Evolutionary conservation across 805 yeast species (phyloP).

Genomic region (Kodamaea neixiangensis): DNA sequence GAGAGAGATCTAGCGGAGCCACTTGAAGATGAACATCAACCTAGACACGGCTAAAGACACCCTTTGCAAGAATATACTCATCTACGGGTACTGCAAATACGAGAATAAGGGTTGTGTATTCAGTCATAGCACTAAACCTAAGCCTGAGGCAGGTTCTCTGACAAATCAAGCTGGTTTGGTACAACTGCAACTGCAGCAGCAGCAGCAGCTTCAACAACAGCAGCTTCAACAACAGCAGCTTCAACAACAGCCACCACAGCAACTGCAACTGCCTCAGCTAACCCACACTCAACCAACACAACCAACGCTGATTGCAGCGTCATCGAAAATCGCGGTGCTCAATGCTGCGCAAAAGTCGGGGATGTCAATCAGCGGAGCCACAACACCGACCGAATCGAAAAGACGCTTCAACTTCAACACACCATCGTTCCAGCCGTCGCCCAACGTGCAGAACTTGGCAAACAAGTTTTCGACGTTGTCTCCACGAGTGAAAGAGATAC

Average conservation of each 20-base stretch:
- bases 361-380: neutral
- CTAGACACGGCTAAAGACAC: conserved; percentile 68
- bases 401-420: conserved; percentile 42
- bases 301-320: conserved; percentile 3
- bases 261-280: conserved; percentile 1
- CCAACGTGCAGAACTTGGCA: conserved; percentile 25
- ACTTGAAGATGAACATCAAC: conserved; percentile 33
- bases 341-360: conserved; percentile 12
- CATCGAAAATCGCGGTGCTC: conserved; percentile 11
- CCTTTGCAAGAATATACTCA: conserved; percentile 79
- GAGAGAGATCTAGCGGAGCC: neutral
- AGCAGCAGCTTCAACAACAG: neutral
- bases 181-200: neutral
- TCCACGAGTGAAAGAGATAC: conserved; percentile 49
- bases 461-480: conserved; percentile 48
- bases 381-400: conserved; percentile 21
- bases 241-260: neutral
- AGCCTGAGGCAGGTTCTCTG: neutral
- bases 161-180: neutral
- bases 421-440: conserved; percentile 46
- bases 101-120: conserved; percentile 87
- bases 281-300: neutral
- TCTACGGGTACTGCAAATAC: conserved; percentile 86
- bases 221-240: neutral
- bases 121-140: conserved; percentile 54